phyloP scores from a whole-genome alignment of 768 basidiomycete genomes.

The Piloderma croceum region DNA sequence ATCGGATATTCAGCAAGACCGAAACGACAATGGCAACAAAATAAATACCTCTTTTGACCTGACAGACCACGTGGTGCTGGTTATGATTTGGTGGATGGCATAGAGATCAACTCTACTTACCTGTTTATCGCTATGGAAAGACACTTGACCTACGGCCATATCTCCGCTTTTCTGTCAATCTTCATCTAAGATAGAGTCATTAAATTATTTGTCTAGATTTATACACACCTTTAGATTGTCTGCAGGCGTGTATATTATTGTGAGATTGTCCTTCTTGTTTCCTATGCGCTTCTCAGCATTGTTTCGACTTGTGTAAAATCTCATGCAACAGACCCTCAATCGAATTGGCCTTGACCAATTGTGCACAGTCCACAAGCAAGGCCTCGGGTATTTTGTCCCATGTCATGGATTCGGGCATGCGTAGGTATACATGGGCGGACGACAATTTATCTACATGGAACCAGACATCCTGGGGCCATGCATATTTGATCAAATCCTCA shows the following conservation, averaged over 20 bases:
- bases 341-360: slow-evolving; percentile 95
- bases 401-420: slow-evolving; percentile 71
- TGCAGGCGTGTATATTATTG: slow-evolving; percentile 90
- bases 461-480: slow-evolving; percentile 84
- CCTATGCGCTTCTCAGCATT: slow-evolving; percentile 40
- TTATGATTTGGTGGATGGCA: too few relatives aligned
- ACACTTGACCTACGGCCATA: slow-evolving; percentile 95
- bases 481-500: slow-evolving; percentile 92
- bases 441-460: slow-evolving; percentile 98
- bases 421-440: slow-evolving; percentile 95
- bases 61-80: too few relatives aligned
- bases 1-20: too few relatives aligned
- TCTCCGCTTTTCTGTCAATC: slow-evolving; percentile 94
- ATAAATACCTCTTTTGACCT: slow-evolving; percentile 88
- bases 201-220: background rate
- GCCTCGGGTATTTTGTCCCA: slow-evolving; percentile 87
- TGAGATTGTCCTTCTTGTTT: slow-evolving; percentile 92
- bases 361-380: slow-evolving; percentile 80
- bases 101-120: too few relatives aligned
- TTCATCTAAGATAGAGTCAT: background rate
- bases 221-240: slow-evolving; percentile 77
- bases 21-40: too few relatives aligned
- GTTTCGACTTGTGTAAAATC: background rate
- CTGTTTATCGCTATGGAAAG: slow-evolving; percentile 87
- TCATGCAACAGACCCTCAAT: slow-evolving; percentile 66